Evolutionary conservation across 2,329 filamentous ascomycete genomes (phyloP).

Genomic region (Scedosporium aurantiacum): DNA sequence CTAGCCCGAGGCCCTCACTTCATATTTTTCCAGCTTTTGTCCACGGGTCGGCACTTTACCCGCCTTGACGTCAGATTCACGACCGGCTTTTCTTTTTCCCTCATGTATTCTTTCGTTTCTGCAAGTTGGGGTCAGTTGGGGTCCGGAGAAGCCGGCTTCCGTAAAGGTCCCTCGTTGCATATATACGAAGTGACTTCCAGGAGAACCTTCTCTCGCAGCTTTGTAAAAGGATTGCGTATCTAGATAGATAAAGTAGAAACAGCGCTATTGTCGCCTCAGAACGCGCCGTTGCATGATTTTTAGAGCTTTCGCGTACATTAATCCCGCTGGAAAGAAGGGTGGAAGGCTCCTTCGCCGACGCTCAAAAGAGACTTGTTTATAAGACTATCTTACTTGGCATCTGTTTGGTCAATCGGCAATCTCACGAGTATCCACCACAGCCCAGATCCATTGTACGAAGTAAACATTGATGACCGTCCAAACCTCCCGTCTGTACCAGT

Average conservation of each 20-base stretch:
- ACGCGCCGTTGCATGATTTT: no score
- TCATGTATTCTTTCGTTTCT: background rate
- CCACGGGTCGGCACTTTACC: background rate
- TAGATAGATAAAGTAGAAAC: background rate
- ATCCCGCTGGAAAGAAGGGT: no score
- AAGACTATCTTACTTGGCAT: no score
- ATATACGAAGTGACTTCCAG: background rate
- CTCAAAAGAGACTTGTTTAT: no score
- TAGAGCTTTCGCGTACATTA: no score
- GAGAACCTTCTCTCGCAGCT: background rate
- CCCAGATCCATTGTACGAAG: background rate
- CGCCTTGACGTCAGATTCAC: background rate
- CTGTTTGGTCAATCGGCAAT: no score
- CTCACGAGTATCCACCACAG: background rate
- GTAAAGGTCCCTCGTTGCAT: background rate
- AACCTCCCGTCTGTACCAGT: background rate
- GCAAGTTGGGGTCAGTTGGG: background rate
- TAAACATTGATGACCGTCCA: background rate
- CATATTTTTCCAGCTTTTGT: background rate
- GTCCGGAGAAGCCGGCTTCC: background rate
- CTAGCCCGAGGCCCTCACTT: background rate
- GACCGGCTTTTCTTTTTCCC: background rate
- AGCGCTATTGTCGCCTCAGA: no score
- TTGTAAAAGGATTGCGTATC: background rate
- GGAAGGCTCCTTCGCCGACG: no score